A percentile compares a stretch with the other conserved stretches of the same genome.
These are phyloP conservation scores for Sclerotiophoma versabilis DNA, from an alignment of 2,329 filamentous ascomycete genomes.

Conservation along the genomic window DNA sequence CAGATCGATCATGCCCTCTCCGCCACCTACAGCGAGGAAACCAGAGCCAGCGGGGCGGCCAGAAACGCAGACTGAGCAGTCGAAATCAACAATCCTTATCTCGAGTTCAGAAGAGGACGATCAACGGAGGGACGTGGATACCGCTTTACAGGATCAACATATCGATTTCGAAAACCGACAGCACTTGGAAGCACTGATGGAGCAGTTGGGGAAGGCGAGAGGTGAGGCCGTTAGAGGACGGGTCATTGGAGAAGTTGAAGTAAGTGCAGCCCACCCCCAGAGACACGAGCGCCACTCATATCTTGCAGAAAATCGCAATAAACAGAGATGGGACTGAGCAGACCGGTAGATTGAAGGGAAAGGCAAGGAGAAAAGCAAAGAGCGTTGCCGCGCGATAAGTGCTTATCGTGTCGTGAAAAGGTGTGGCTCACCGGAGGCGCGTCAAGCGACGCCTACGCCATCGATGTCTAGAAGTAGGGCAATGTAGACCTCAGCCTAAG, in stretches of 20 bases:
- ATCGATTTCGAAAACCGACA: slow-evolving; percentile 3
- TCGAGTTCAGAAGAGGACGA: background rate
- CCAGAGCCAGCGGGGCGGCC: background rate
- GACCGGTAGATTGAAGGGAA: slow-evolving; percentile 8
- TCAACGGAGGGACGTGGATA: slow-evolving; percentile 3
- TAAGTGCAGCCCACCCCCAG: background rate
- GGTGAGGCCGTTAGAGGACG: background rate
- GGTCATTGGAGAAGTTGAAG: background rate
- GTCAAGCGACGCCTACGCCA: no score
- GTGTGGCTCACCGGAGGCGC: no score
- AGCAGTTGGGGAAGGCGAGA: background rate
- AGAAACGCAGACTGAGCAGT: background rate
- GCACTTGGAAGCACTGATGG: slow-evolving; percentile 3
- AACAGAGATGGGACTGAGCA: background rate
- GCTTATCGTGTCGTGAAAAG: no score
- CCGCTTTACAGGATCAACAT: background rate
- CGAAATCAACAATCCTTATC: background rate
- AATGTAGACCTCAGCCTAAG: background rate
- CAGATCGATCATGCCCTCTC: slow-evolving; percentile 10
- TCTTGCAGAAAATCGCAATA: background rate
- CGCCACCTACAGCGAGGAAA: slow-evolving; percentile 1
- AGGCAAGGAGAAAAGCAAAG: slow-evolving; percentile 8
- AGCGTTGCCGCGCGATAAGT: background rate
- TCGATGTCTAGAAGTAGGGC: no score
- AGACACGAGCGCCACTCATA: background rate